Evolutionary conservation across 2,329 filamentous ascomycete genomes (phyloP).

Genomic region (Stenocarpella maydis): DNA sequence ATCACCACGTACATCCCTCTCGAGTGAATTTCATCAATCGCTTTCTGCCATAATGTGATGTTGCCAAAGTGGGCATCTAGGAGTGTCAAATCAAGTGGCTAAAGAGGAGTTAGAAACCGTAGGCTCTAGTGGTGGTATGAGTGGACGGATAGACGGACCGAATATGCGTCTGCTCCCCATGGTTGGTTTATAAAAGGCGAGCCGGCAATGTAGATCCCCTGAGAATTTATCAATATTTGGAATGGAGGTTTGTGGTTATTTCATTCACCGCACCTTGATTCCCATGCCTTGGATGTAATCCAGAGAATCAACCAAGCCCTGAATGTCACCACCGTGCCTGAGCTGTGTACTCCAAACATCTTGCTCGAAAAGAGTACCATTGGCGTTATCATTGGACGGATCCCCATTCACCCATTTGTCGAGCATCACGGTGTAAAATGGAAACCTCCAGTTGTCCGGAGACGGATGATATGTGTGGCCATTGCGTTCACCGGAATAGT

Average conservation of each 20-base stretch:
- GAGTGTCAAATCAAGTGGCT: slow-evolving; percentile 66
- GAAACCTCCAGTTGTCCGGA: slow-evolving; percentile 69
- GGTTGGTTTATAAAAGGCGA: slow-evolving; percentile 68
- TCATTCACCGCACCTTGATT: slow-evolving; percentile 56
- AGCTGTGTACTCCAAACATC: slow-evolving; percentile 67
- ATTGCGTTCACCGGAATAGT: slow-evolving; percentile 64
- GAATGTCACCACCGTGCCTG: slow-evolving; percentile 67
- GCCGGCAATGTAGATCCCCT: slow-evolving; percentile 69
- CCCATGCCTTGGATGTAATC: slow-evolving; percentile 72
- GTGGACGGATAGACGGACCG: slow-evolving; percentile 38
- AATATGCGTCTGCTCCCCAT: slow-evolving; percentile 67
- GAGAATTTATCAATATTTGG: not conserved
- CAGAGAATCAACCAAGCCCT: slow-evolving; percentile 65
- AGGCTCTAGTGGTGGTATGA: not conserved
- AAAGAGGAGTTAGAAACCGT: slow-evolving; percentile 36
- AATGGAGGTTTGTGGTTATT: not conserved
- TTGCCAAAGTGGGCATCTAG: slow-evolving; percentile 69
- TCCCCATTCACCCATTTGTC: slow-evolving; percentile 73
- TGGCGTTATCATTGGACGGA: slow-evolving; percentile 69
- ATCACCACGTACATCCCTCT: slow-evolving; percentile 71
- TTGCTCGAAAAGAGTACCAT: slow-evolving; percentile 68
- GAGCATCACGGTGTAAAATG: slow-evolving; percentile 70
- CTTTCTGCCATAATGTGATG: slow-evolving; percentile 63
- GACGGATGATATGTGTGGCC: slow-evolving; percentile 62
- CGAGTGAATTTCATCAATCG: slow-evolving; percentile 66